Evolutionary conservation across 192 early-diverging fungal species (phyloP), one percentile per base, ranked within the genome.

Genomic region (Coemansia sp.): DNA sequence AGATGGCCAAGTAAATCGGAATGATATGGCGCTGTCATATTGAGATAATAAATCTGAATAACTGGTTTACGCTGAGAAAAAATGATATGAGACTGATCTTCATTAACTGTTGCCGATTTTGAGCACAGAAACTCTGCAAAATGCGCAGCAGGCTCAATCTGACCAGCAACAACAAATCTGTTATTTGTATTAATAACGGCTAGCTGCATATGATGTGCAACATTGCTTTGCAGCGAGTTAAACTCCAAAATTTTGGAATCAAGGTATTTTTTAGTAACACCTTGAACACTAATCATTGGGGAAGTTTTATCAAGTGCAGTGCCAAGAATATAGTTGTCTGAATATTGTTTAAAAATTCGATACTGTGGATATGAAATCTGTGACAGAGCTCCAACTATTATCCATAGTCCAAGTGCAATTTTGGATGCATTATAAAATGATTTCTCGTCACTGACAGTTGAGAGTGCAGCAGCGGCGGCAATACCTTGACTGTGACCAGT

Each of bases 401-500:
- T 90, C 39, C 91, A 76, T 13, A 98, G 78, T 7, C 86, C 84
- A 3, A 98, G 82, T 0, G 90, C 88, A 62, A 90, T 93, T 59
- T 82, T 80, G 22, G 89, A 85, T 55, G 91, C 89, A 42, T 61
- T 57, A 43, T 87, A 53, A 69, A 96, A 93, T 9, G 90, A 88
- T 46, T 87, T 83, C 52, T 91, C 87, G 15, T 91, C 88, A 38
- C 84, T 74, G 11, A 93, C 85, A 22, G 85, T 61, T 0, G 95
- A 84, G 59, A 98, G 86, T 42, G 87, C 92, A 1, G 90, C 83
- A 4, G 95, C 92, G 6, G 87, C 83, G 46, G 90, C 87, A 38
- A 96, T 85, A 11, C 95, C 95, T 71, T 96, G 95, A 52, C 86
- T 89, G 72, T 98, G 95, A 40, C 93, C 95, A 49, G 90, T 89